Evolutionary conservation across 106 monocot species (phyloP), one percentile per base, ranked within the genome.

Genomic region (Allium sativum): DNA sequence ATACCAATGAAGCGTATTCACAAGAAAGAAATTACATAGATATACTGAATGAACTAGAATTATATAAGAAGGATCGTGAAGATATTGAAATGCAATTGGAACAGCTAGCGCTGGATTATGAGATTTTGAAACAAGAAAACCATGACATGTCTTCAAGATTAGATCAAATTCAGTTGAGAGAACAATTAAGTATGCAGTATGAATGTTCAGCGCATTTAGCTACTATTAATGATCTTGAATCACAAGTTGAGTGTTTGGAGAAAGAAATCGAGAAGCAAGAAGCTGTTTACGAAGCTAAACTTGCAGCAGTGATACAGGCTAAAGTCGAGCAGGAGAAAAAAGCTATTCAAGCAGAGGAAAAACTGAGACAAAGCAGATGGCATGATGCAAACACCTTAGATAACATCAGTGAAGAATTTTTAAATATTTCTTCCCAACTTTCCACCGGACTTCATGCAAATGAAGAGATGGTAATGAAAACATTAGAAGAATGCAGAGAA

Each of bases 51-150:
- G 88, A 88, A 65, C 55, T 92, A 42, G 98, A 99, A 59, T 50
- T 99, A 53, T 83, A 92, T 59, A 88, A 72, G 64, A 98, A 92
- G 65, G 98, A 99, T 16, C 84, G 84, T 18, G 98, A 99, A 52
- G 85, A 88, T 10, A 58, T 79, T 15, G 92, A 99, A 68, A 88
- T 92, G 85, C 98, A 99, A 73, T 85, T 99, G 92, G 98, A 99
- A 73, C 98, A 99, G 71, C 74, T 99, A 31, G 98, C 92, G 51
- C 76, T 99, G 31, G 98, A 99, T 50, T 99, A 92, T 56, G 92
- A 99, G 79, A 99, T 99, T 62, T 43, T 92, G 51, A 99, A 88
- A 55, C 98, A 99, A 74, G 98, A 99, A 78, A 85, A 99, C 56
- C 98, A 99, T 73, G 85, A 85, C 53, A 71, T 85, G 21, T 74